Conservation (phyloP, 495 filamentous ascomycete genomes). For the Endocarpon pusillum region DNA sequence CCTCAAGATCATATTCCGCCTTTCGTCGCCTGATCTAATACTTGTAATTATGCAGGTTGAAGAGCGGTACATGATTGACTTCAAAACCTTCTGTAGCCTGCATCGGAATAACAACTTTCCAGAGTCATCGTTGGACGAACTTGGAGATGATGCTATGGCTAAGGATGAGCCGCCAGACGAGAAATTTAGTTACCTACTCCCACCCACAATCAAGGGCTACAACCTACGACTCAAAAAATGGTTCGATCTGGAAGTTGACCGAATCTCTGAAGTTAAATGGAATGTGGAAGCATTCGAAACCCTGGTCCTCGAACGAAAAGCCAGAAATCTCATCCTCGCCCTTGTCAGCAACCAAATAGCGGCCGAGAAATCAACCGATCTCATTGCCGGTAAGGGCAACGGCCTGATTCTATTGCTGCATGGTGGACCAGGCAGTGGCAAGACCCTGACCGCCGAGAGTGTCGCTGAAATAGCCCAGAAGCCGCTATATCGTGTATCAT, state of each 20-base stretch:
- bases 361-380: conserved; percentile 20
- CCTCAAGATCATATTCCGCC: no score
- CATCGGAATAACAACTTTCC: conserved; percentile 28
- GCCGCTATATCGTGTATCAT: conserved; percentile 37
- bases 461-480: conserved; percentile 33
- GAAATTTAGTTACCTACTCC: conserved; percentile 13
- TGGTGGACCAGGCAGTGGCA: conserved; percentile 40
- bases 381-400: conserved; percentile 37
- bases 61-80: conserved; percentile 12
- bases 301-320: conserved; percentile 32
- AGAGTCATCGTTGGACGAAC: conserved; percentile 9
- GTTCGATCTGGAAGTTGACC: conserved; percentile 22
- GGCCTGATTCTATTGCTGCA: conserved; percentile 43
- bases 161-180: conserved; percentile 5
- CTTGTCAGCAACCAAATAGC: conserved; percentile 22
- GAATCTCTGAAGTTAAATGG: conserved; percentile 28
- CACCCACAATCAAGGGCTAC: conserved; percentile 16
- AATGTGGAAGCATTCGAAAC: conserved; percentile 35
- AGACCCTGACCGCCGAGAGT: conserved; percentile 38
- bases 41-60: conserved; percentile 2
- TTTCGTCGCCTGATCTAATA: no score
- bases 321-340: conserved; percentile 36
- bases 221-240: conserved; percentile 25
- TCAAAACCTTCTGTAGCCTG: conserved; percentile 9
- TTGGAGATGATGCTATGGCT: conserved; percentile 2